Evolutionary conservation across 768 basidiomycete species (phyloP).

Genomic region (Psilocybe subaeruginosa): DNA sequence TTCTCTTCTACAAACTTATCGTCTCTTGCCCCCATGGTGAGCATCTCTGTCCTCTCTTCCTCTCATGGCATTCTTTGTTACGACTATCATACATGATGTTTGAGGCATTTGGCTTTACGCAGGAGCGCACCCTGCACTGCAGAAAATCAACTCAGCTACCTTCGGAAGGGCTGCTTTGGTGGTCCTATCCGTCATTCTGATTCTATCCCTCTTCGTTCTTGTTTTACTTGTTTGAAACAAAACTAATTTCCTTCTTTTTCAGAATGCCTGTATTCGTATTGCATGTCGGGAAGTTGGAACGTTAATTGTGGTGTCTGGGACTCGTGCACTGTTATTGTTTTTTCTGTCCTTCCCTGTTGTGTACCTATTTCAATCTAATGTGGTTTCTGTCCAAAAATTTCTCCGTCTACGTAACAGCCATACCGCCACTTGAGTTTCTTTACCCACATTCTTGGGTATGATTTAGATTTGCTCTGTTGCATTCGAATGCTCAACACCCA

Average conservation of each 20-base stretch:
- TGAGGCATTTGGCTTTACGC: constrained; percentile 96
- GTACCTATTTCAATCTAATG: too few relatives aligned
- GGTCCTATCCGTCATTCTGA: constrained; percentile 48
- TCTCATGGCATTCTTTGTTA: constrained; percentile 8
- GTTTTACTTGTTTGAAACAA: not conserved
- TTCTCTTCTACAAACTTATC: not conserved
- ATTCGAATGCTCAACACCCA: too few relatives aligned
- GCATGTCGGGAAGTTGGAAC: too few relatives aligned
- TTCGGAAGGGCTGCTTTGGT: constrained; percentile 63
- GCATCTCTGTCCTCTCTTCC: constrained; percentile 17
- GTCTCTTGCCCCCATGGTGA: constrained; percentile 24
- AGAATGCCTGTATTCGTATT: not conserved
- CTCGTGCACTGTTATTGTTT: not conserved
- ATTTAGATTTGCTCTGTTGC: too few relatives aligned
- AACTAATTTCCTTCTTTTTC: constrained; percentile 3
- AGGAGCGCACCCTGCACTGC: constrained; percentile 68
- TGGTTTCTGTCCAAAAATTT: too few relatives aligned
- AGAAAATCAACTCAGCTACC: constrained; percentile 92
- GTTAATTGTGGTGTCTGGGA: not conserved
- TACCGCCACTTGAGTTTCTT: too few relatives aligned
- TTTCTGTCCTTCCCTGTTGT: too few relatives aligned
- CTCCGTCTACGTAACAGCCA: too few relatives aligned
- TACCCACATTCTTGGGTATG: too few relatives aligned
- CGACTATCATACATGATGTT: constrained; percentile 60
- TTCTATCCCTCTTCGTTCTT: constrained; percentile 15